Conservation (phyloP, 768 basidiomycete species). For the Lanmaoa rubissima region DNA sequence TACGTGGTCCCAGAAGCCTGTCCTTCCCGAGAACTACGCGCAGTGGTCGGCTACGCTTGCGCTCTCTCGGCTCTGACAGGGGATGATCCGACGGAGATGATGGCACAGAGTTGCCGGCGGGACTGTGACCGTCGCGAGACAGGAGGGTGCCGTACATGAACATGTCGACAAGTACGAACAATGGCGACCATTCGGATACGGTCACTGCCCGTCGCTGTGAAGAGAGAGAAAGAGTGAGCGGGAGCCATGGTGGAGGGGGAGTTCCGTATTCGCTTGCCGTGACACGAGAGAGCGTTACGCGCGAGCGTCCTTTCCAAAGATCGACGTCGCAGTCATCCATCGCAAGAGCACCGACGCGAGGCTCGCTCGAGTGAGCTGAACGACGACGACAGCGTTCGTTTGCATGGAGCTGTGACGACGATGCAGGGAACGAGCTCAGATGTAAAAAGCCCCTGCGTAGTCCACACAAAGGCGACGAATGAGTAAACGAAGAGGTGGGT, state of each 20-base stretch:
- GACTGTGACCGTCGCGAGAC: background rate
- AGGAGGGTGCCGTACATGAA: background rate
- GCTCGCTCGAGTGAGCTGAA: slow-evolving; percentile 27
- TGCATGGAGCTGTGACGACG: slow-evolving; percentile 34
- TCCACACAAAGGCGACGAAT: slow-evolving; percentile 1
- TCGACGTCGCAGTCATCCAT: slow-evolving; percentile 76
- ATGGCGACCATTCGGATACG: too few species aligned
- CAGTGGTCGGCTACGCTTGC: too few species aligned
- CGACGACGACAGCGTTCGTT: slow-evolving; percentile 25
- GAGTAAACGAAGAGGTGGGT: slow-evolving; percentile 4
- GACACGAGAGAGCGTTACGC: slow-evolving; percentile 13
- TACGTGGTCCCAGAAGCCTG: too few species aligned
- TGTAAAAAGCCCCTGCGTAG: slow-evolving; percentile 7
- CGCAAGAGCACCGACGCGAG: slow-evolving; percentile 52
- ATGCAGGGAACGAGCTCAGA: slow-evolving; percentile 31
- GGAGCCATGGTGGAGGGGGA: background rate
- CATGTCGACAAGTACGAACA: background rate
- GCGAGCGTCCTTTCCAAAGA: slow-evolving; percentile 34
- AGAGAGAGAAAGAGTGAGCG: background rate
- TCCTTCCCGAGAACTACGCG: too few species aligned
- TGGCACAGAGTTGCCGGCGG: background rate
- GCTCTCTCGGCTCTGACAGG: background rate
- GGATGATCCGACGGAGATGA: background rate
- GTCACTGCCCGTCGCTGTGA: background rate
- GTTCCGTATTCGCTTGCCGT: background rate